phyloP scores from a whole-genome alignment of 2,329 filamentous ascomycete genomes.

The Ophiostoma perfectum region DNA sequence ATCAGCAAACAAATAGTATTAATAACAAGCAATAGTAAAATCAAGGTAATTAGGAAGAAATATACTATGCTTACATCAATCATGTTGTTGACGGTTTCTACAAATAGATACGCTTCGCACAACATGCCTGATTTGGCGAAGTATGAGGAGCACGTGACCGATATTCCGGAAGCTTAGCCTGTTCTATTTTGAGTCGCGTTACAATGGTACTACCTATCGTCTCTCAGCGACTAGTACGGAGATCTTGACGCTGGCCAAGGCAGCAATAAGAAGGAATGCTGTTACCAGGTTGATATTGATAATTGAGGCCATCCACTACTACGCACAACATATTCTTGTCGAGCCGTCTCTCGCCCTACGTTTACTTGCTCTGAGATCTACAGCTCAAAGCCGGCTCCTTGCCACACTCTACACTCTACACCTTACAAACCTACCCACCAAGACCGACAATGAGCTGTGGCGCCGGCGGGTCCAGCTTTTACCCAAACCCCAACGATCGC shows the following conservation, averaged over 20 bases:
- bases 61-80: no score
- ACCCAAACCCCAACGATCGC: background rate
- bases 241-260: background rate
- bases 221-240: background rate
- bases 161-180: background rate
- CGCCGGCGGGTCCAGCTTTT: background rate
- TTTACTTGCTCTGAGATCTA: background rate
- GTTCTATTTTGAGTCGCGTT: background rate
- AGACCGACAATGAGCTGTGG: background rate
- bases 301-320: background rate
- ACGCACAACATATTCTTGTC: background rate
- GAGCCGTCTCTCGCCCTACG: background rate
- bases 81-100: no score
- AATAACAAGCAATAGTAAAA: no score
- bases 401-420: background rate
- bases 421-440: no score
- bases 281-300: background rate
- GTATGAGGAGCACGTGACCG: background rate
- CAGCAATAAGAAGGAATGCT: background rate
- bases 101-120: background rate
- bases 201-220: background rate
- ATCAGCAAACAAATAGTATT: no score
- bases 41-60: no score
- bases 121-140: slow-evolving; percentile 1
- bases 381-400: background rate